Base-by-base conservation (phyloP, 768 basidiomycete species). In the Suillus alpinus region DNA sequence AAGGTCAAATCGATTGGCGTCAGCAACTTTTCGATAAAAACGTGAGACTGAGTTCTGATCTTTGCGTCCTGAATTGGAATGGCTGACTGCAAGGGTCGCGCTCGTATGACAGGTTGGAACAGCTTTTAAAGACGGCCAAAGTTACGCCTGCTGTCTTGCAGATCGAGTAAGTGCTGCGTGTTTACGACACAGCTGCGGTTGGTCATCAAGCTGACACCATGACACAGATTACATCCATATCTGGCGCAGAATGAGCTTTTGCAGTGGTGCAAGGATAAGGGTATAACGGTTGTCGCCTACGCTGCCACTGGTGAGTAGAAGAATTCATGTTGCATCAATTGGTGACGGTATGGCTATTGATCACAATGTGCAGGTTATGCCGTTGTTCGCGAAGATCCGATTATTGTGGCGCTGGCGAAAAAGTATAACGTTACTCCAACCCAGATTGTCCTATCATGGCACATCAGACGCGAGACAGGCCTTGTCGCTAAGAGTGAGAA, bases 391-490 rank as follows among this genome's bases (percentile, higher is more conserved):
- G 69, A 71, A 18, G 73, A 81, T 59, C 59, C 71, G 2, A 69
- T 64, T 13, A 59, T 81, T 51, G 56, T 62, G 13, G 57, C 46
- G 1, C 65, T 82, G 9, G 79, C 80, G 1, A 62, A 71, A 20
- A 76, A 76, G 56, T 70, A 82, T 69, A 75, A 80, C 40, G 84
- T 66, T 16, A 74, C 80, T 47, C 70, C 84, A 4, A 81, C 81
- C 2, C 83, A 85, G 65, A 76, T 84, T 8, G 68, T 83, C 2
- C 76, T 87, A n/a, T 78, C 82, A 62, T 87, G 86, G 86, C 79
- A 76, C 13, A 80, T 83, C 6, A 78, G 84, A 68, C 75, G 81
- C 6, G 81, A 81, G 13, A 78, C 82, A 10, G 75, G 76, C 12
- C 81, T 85, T 20, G 80, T 86, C 37, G 83, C 86, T 29, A 86